Evolutionary conservation across 441 rosid genomes (phyloP), one percentile per base, ranked within the genome.

Genomic region (Populus hybrid): DNA sequence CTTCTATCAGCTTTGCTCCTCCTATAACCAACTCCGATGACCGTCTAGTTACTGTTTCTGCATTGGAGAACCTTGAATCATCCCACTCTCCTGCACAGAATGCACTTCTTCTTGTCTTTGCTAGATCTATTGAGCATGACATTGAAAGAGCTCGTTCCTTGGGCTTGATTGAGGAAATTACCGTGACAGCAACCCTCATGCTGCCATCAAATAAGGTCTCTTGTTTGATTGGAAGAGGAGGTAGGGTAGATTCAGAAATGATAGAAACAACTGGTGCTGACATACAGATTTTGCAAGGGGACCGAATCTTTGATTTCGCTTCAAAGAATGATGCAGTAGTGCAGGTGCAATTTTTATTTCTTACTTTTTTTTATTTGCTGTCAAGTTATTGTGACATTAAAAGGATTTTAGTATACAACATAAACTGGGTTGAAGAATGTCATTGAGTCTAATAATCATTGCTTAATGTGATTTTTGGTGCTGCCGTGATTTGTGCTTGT

Each of bases 61-160:
- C 91, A n/a, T 67, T 78, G 57, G 94, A 90, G 94, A 82, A 77
- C 82, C 87, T 85, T 24, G 86, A 85, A 75, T 79, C 87, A 66
- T 69, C 76, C 76, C 59, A 86, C 84, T 90, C 96, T 75, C 87
- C 91, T 66, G 89, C 94, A 69, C 97, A 89, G 79, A 86, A 84
- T 70, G 97, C 91, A 50, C 75, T 83, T 26, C 28, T 73, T 80
- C 85, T 83, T 69, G 92, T 91, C 68, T 90, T 85, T 79, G 84
- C 87, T 70, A 88, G 91, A 86, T 87, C 89, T 35, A 34, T 89
- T 70, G 91, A 90, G 80, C 76, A 81, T 40, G 85, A 87, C 69
- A 79, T 84, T 82, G 90, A 85, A 79, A 85, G 80, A 73, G 80
- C 83, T 59, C 76, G 69, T 77, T 36, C 71, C 61, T 79, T 84